Evolutionary conservation across 2,329 filamentous ascomycete genomes (phyloP), one percentile per base, ranked within the genome.

Genomic region (Colletotrichum horii): DNA sequence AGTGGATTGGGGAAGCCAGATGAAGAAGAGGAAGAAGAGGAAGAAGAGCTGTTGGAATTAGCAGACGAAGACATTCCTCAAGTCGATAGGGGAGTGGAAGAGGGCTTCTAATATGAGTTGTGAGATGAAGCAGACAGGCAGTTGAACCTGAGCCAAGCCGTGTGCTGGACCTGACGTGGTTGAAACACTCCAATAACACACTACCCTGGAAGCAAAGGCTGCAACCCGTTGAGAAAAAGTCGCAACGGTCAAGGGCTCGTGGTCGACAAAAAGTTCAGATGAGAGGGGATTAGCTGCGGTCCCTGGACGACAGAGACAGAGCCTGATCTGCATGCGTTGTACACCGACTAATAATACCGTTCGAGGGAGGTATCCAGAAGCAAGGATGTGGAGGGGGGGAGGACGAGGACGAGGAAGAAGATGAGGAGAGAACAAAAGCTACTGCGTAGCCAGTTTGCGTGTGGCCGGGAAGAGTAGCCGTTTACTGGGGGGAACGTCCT

Each of bases 141-240:
- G 28, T 22, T 66, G 55, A 66, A 71, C 32, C 55, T 22, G 48
- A 66, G 61, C 72, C 66, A 66, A 68, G 64, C 38, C 32, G 60
- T 24, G 43, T 43, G 24, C 24, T 74, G 32, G 65, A 65, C 70
- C 66, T 66, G 60, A 66, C 36, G 48, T 32, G 60, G 56, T 76
- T 76, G 74, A 76, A 74, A 76, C 74, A 75, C 64, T 64, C 22
- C 24, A 68, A 64, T 38, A 28, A 66, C 26, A 67, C 34, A 24
- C 69, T 68, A 75, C 70, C 32, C 72, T 19, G 56, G 38, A 65
- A 22, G 24, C 43, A 65, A 64, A n/a, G 58, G 62, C 55, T 56
- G 55, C n/a, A 58, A 56, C 11, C 28, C 22, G 62, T 68, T 22
- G 58, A 65, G 43, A 34, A 36, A 30, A 48, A 24, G 56, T 24